These are phyloP conservation scores for Clonostachys byssicola DNA, from an alignment of 2,329 filamentous ascomycete species.

Conservation along the genomic window DNA sequence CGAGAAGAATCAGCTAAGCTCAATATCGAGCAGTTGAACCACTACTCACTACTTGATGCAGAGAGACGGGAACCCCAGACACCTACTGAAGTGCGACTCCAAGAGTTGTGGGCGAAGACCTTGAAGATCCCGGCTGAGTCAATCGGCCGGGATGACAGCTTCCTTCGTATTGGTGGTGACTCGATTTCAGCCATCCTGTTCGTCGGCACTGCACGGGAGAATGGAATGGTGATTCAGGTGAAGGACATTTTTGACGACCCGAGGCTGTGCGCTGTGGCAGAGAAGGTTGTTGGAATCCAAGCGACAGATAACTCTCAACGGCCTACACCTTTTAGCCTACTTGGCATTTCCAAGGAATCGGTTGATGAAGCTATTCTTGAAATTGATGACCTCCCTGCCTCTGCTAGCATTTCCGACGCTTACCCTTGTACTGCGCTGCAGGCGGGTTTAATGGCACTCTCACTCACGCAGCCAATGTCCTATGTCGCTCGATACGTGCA, in stretches of 20 bases:
- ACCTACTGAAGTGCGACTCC: neutral
- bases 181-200: conserved; percentile 16
- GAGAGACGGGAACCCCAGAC: neutral
- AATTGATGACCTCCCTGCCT: neutral
- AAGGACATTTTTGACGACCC: conserved; percentile 6
- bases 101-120: neutral
- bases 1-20: neutral
- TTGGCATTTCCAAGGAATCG: neutral
- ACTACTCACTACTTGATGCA: neutral
- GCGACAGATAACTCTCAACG: neutral
- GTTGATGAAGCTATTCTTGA: neutral
- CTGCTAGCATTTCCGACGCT: conserved; percentile 29
- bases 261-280: neutral
- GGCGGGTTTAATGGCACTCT: conserved; percentile 41
- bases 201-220: neutral
- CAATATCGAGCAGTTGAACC: neutral
- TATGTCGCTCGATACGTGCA: conserved; percentile 10
- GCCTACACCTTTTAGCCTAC: neutral
- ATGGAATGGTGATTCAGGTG: neutral
- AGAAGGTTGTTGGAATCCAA: neutral
- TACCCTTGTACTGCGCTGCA: conserved; percentile 46
- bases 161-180: conserved; percentile 34
- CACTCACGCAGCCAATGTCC: conserved; percentile 14
- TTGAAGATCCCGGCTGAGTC: neutral
- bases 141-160: conserved; percentile 13